A percentile compares a stretch with the other conserved stretches of the same genome.
Conservation (phyloP, 495 filamentous ascomycete genomes). For the Hypoxylon cercidicola region DNA sequence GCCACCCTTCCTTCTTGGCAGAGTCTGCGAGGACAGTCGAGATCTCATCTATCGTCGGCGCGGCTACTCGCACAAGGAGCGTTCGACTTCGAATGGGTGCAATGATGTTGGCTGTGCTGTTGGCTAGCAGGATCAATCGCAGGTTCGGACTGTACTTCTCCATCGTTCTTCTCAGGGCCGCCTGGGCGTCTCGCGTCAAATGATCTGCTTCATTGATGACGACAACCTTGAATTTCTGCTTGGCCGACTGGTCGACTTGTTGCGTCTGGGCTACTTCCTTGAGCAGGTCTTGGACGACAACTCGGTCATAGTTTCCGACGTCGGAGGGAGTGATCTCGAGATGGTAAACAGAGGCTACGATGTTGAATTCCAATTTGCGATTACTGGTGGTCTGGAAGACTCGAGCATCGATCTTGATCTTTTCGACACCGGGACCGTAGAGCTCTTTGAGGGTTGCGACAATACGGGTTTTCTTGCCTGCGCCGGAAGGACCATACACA, state of each 20-base stretch:
- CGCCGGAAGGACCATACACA: slow-evolving; percentile 94
- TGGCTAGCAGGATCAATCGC: slow-evolving; percentile 88
- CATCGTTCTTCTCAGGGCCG: slow-evolving; percentile 94
- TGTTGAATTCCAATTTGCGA: slow-evolving; percentile 98
- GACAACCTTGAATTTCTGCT: slow-evolving; percentile 96
- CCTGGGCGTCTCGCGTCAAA: slow-evolving; percentile 92
- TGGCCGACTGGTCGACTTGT: slow-evolving; percentile 89
- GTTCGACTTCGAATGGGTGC: slow-evolving; percentile 92
- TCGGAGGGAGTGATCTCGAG: slow-evolving; percentile 98
- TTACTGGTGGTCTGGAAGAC: slow-evolving; percentile 95
- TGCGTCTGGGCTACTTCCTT: slow-evolving; percentile 99
- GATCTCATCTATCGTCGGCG: slow-evolving; percentile 87
- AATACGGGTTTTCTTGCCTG: slow-evolving; percentile 97
- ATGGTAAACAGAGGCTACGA: slow-evolving; percentile 94
- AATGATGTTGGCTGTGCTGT: slow-evolving; percentile 96
- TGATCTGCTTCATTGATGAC: slow-evolving; percentile 99
- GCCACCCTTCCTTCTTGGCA: slow-evolving; percentile 81
- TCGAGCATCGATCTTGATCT: slow-evolving; percentile 96
- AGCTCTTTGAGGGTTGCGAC: slow-evolving; percentile 92
- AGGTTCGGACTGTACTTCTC: slow-evolving; percentile 98
- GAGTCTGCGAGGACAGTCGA: slow-evolving; percentile 77
- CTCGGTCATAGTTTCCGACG: slow-evolving; percentile 95
- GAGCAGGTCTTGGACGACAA: slow-evolving; percentile 92
- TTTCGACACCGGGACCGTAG: slow-evolving; percentile 91
- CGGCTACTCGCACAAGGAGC: slow-evolving; percentile 89